Percentiles rank a stretch among this genome's conserved stretches.
Conservation (phyloP, 495 filamentous ascomycete species). For the Hypoxylon rickii region DNA sequence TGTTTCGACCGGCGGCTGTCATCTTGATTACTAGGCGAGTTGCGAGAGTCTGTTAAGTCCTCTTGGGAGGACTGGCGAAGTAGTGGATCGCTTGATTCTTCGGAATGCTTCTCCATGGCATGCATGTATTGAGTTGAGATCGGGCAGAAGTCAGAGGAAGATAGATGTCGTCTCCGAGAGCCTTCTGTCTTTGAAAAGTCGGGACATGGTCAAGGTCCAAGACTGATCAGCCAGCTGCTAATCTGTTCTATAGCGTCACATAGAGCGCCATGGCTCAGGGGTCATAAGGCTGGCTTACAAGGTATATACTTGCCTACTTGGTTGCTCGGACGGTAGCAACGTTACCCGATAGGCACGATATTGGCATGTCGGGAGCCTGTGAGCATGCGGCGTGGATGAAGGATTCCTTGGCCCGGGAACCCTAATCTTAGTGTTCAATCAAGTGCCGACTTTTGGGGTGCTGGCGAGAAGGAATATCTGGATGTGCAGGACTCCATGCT, state of each 20-base stretch:
- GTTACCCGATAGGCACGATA: background rate
- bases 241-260: too few relatives aligned
- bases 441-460: slow-evolving; percentile 8
- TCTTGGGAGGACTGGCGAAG: slow-evolving; percentile 8
- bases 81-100: slow-evolving; percentile 16
- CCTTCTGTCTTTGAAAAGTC: background rate
- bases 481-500: slow-evolving; percentile 5
- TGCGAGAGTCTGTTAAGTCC: background rate
- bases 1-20: background rate
- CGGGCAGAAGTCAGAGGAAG: background rate
- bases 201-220: too few relatives aligned
- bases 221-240: too few relatives aligned
- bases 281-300: background rate
- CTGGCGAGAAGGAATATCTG: slow-evolving; percentile 2
- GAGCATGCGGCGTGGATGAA: background rate
- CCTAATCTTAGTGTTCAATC: slow-evolving; percentile 1
- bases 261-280: too few relatives aligned
- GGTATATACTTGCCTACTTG: background rate
- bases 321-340: background rate
- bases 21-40: background rate
- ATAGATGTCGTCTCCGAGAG: background rate
- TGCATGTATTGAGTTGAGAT: too few relatives aligned
- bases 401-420: background rate
- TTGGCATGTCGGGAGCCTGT: background rate
- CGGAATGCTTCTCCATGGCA: slow-evolving; percentile 18